Conservation (phyloP, 257 asterid species). For the Solanum sparsipilum region DNA sequence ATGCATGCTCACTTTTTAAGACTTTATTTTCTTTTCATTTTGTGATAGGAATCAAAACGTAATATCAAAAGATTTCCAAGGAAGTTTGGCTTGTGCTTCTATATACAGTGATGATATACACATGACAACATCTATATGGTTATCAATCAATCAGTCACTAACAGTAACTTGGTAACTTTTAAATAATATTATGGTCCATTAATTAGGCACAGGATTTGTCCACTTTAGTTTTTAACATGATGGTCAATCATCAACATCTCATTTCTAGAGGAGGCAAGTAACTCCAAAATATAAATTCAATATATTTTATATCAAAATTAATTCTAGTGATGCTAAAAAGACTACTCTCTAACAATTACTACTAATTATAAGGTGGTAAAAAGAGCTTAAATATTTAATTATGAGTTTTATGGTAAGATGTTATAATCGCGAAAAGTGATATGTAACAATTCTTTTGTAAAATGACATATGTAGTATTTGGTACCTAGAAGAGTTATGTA, state of each 20-base stretch:
- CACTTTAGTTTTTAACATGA: constrained; percentile 30
- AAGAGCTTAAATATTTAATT: constrained; percentile 14
- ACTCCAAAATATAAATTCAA: constrained; percentile 12
- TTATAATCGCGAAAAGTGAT: constrained; percentile 17
- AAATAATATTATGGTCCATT: constrained; percentile 11
- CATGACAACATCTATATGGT: not conserved
- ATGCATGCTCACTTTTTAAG: not conserved
- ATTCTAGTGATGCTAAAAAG: constrained; percentile 5
- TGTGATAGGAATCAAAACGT: not conserved
- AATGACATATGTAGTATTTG: not conserved
- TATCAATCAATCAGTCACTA: constrained; percentile 3
- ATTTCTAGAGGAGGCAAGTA: constrained; percentile 10
- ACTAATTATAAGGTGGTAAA: constrained; percentile 18
- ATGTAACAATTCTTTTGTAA: constrained; percentile 2
- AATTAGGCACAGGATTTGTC: constrained; percentile 19
- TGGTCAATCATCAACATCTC: constrained; percentile 31
- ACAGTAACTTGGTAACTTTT: not conserved
- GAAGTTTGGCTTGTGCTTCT: not conserved
- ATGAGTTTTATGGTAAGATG: constrained; percentile 22
- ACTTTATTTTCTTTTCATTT: not conserved
- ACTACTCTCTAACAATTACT: constrained; percentile 10
- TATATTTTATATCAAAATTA: not conserved
- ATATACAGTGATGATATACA: not conserved
- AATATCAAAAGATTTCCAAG: not conserved
- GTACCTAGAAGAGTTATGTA: constrained; percentile 15